A percentile compares a stretch with the other conserved stretches of the same genome.
These are phyloP conservation scores for Mitragyna speciosa DNA, from an alignment of 257 asterid genomes.

Conservation along the genomic window DNA sequence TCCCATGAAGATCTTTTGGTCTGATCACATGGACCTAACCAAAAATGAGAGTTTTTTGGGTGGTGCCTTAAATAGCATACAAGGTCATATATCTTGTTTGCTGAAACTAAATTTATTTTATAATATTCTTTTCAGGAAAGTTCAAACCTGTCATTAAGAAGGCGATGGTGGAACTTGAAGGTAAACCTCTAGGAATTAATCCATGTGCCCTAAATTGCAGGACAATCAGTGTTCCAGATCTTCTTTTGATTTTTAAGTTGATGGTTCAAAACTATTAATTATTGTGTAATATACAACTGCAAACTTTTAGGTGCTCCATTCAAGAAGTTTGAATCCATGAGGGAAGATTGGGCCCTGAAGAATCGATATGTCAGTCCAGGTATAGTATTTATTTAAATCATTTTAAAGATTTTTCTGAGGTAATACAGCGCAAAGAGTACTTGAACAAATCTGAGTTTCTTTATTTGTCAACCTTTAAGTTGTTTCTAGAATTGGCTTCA, in stretches of 20 bases:
- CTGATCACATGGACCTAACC: background rate
- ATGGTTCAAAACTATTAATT: background rate
- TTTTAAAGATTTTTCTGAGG: background rate
- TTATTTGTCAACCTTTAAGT: background rate
- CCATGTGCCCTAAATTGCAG: background rate
- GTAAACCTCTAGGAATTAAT: conserved; percentile 26
- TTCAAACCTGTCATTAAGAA: conserved; percentile 97
- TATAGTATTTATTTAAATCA: conserved; percentile 6
- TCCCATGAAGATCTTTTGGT: background rate
- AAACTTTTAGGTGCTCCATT: conserved; percentile 72
- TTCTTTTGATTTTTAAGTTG: background rate
- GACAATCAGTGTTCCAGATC: background rate
- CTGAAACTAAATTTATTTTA: background rate
- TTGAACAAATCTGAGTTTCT: background rate
- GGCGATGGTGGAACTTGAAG: conserved; percentile 99
- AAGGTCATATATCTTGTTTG: background rate
- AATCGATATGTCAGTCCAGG: conserved; percentile 85
- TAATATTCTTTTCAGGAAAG: conserved; percentile 47
- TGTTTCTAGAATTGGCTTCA: background rate
- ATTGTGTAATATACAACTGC: background rate
- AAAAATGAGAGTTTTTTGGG: background rate
- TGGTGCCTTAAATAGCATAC: background rate
- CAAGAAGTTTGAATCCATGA: conserved; percentile 66
- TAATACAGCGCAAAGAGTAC: background rate
- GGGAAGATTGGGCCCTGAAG: conserved; percentile 87